Evolutionary conservation across 2,329 filamentous ascomycete species (phyloP), one percentile per base, ranked within the genome.

Genomic region (Xylariomycetidae sp.): DNA sequence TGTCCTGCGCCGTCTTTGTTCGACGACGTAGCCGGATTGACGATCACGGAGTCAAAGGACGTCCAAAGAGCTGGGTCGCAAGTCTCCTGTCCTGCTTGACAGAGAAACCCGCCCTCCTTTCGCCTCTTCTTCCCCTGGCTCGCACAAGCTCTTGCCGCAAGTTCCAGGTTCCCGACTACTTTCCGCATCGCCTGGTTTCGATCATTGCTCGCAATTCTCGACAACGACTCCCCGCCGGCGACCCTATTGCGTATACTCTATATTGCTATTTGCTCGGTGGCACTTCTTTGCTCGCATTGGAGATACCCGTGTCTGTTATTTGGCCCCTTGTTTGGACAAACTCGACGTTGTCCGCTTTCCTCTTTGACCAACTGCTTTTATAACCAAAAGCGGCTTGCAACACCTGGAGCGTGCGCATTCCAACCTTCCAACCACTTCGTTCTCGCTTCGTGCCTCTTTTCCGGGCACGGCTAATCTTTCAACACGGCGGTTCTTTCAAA

Each of bases 401-500:
- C 40, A 19, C 43, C 39, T 44, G 43, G 43, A 50, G 45, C 46
- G 43, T 37, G 40, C 37, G 31, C 38, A 28, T 46, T 46, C 34
- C 40, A 47, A 41, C 44, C 41, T 43, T 29, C 48, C 38, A 39
- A 35, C 52, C 52, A 44, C 42, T 20, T 18, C 31, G 52, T 53
- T 60, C 54, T 63, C 63, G 60, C 62, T 55, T 50, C 34, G 47
- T 50, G 49, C 48, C 59, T 50, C n/a, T 35, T 46, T 55, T 56
- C 51, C 34, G 52, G 63, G 71, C 73, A 71, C 76, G 72, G 70
- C 61, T 67, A 68, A 71, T 75, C 57, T 48, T 65, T 72, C 82
- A 88, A 75, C 76, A 89, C 83, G 83, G 83, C 84, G 72, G 78
- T 85, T 60, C 68, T 87, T 70, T 83, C 82, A 63, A 78, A 82